phyloP scores from a whole-genome alignment of 108 stramenopile genomes.

The Schizochytrium sp. region DNA sequence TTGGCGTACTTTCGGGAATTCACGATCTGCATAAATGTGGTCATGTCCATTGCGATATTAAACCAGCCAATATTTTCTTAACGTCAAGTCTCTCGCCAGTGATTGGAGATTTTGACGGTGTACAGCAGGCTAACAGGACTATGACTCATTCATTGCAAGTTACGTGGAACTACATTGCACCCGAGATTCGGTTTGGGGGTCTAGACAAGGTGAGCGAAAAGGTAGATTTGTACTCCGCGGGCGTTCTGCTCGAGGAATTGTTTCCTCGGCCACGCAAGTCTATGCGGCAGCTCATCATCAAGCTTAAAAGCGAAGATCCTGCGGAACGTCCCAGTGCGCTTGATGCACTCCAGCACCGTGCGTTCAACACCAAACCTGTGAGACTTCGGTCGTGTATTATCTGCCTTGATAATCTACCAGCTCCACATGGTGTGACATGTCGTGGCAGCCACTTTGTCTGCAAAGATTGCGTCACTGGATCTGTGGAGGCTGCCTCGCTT shows the following conservation, averaged over 20 bases:
- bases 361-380: neutral
- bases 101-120: constrained; percentile 21
- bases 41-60: constrained; percentile 66
- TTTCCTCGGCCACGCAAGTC: neutral
- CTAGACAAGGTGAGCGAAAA: neutral
- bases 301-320: neutral
- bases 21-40: constrained; percentile 68
- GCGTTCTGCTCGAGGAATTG: neutral
- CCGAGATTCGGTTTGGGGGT: neutral
- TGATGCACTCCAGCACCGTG: neutral
- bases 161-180: neutral
- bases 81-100: neutral
- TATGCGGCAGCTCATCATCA: neutral
- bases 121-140: neutral
- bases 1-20: constrained; percentile 74
- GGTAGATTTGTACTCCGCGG: neutral
- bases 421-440: neutral
- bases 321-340: neutral
- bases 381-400: neutral
- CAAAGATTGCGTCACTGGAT: neutral
- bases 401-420: neutral
- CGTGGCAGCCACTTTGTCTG: neutral
- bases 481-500: neutral
- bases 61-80: constrained; percentile 65
- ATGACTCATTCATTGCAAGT: neutral